Evolutionary conservation across 805 yeast genomes (phyloP).

Genomic region (Alloascoidea africana): DNA sequence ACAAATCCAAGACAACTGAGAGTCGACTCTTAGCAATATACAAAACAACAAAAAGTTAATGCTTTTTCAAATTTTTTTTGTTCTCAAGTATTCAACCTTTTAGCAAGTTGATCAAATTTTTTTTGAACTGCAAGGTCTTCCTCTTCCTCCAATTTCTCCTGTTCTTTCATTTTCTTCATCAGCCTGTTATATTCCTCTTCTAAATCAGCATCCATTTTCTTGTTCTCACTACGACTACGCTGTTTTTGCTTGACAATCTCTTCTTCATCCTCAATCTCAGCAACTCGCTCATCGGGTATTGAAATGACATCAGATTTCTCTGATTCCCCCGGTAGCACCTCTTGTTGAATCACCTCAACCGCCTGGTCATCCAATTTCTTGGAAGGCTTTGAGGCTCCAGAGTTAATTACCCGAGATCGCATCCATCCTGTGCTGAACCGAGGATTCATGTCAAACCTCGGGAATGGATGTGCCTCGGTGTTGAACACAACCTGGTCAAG

Average conservation of each 20-base stretch:
- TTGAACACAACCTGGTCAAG: slow-evolving; percentile 42
- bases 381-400: background rate
- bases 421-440: slow-evolving; percentile 48
- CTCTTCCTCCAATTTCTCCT: too few relatives aligned
- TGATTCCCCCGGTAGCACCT: background rate
- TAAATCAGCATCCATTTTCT: background rate
- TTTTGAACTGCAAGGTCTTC: background rate
- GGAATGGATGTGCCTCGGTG: slow-evolving; percentile 56
- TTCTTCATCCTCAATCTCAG: background rate
- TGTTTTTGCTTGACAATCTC: background rate
- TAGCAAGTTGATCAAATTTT: background rate
- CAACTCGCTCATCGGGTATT: background rate
- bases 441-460: slow-evolving; percentile 41
- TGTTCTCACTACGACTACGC: background rate
- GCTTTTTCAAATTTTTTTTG: too few relatives aligned
- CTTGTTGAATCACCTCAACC: background rate
- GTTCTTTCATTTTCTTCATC: too few relatives aligned
- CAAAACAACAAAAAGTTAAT: too few relatives aligned
- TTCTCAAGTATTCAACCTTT: too few relatives aligned
- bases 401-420: slow-evolving; percentile 5
- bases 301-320: background rate
- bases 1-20: too few relatives aligned
- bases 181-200: background rate
- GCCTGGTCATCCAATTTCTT: background rate
- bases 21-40: too few relatives aligned